phyloP scores from a whole-genome alignment of 495 filamentous ascomycete species.

The Podospora anserina region DNA sequence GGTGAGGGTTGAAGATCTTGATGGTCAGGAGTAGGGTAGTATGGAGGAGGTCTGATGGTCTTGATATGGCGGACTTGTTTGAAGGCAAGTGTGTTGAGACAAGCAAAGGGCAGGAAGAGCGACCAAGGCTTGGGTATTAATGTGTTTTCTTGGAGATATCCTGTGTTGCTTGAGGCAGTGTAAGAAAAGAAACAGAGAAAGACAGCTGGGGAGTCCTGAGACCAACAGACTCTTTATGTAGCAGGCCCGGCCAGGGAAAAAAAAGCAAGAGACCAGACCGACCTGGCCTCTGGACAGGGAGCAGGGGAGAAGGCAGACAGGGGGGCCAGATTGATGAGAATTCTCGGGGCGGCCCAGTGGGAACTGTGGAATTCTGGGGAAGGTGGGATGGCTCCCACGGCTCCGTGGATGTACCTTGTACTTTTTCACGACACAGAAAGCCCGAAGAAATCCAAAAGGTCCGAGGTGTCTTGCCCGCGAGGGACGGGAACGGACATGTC shows the following conservation, averaged over 20 bases:
- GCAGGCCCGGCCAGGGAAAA: slow-evolving; percentile 18
- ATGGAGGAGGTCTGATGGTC: neutral
- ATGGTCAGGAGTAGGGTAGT: neutral
- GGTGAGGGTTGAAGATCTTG: neutral
- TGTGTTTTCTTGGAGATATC: slow-evolving; percentile 14
- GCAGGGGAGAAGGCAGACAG: slow-evolving; percentile 6
- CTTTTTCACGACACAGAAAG: slow-evolving; percentile 13
- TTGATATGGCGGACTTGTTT: slow-evolving; percentile 13
- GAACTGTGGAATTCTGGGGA: slow-evolving; percentile 24
- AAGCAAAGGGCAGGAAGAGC: slow-evolving; percentile 11
- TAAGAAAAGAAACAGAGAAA: slow-evolving; percentile 19
- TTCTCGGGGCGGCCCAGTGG: slow-evolving; percentile 17
- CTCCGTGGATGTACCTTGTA: slow-evolving; percentile 4
- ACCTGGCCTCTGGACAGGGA: slow-evolving; percentile 16
- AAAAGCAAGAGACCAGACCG: slow-evolving; percentile 13
- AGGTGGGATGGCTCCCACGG: slow-evolving; percentile 13
- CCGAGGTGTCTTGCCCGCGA: slow-evolving; percentile 1
- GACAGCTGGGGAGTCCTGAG: slow-evolving; percentile 5
- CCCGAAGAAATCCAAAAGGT: slow-evolving; percentile 8
- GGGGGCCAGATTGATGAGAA: slow-evolving; percentile 15
- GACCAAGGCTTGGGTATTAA: slow-evolving; percentile 26
- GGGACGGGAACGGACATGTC: slow-evolving; percentile 2
- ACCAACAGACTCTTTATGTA: slow-evolving; percentile 22
- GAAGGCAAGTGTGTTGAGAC: slow-evolving; percentile 14
- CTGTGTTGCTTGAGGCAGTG: slow-evolving; percentile 13